A percentile compares a stretch with the other conserved stretches of the same genome.
These are phyloP conservation scores for Microsporum audouinii DNA, from an alignment of 2,329 filamentous ascomycete species.

Conservation along the genomic window DNA sequence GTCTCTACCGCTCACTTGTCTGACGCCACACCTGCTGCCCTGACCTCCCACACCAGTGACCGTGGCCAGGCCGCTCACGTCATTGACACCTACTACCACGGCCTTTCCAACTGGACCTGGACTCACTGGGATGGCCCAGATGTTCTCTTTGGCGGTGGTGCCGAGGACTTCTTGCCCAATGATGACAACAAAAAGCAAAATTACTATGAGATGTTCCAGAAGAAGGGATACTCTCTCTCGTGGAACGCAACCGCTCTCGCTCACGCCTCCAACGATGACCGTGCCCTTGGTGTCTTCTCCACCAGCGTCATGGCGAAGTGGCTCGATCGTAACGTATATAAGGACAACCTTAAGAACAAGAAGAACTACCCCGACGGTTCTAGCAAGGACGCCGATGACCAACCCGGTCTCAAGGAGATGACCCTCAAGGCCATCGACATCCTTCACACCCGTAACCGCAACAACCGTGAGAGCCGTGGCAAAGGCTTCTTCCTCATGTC, in stretches of 20 bases:
- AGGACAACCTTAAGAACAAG: slow-evolving; percentile 53
- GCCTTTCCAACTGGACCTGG: slow-evolving; percentile 77
- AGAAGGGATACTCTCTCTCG: slow-evolving; percentile 60
- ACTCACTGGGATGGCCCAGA: slow-evolving; percentile 62
- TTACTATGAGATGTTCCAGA: slow-evolving; percentile 59
- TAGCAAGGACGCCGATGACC: slow-evolving; percentile 54
- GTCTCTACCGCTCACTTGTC: slow-evolving; percentile 65
- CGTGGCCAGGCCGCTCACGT: slow-evolving; percentile 59
- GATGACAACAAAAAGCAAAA: slow-evolving; percentile 59
- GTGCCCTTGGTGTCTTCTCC: slow-evolving; percentile 67
- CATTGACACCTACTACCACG: slow-evolving; percentile 65
- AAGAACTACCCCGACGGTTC: slow-evolving; percentile 59
- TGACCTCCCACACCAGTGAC: slow-evolving; percentile 60
- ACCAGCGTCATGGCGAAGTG: slow-evolving; percentile 66
- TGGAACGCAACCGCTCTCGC: slow-evolving; percentile 63
- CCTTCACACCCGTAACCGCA: slow-evolving; percentile 51
- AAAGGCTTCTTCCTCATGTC: slow-evolving; percentile 81
- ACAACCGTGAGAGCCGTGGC: slow-evolving; percentile 36
- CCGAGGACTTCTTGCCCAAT: slow-evolving; percentile 64
- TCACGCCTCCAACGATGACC: slow-evolving; percentile 45
- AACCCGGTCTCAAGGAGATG: slow-evolving; percentile 81
- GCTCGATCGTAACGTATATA: slow-evolving; percentile 76
- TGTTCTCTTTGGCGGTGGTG: slow-evolving; percentile 71
- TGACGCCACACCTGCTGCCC: slow-evolving; percentile 69
- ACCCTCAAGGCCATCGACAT: slow-evolving; percentile 76